Evolutionary conservation across 2,329 filamentous ascomycete genomes (phyloP).

Genomic region (Aotearoamyces nothofagi): DNA sequence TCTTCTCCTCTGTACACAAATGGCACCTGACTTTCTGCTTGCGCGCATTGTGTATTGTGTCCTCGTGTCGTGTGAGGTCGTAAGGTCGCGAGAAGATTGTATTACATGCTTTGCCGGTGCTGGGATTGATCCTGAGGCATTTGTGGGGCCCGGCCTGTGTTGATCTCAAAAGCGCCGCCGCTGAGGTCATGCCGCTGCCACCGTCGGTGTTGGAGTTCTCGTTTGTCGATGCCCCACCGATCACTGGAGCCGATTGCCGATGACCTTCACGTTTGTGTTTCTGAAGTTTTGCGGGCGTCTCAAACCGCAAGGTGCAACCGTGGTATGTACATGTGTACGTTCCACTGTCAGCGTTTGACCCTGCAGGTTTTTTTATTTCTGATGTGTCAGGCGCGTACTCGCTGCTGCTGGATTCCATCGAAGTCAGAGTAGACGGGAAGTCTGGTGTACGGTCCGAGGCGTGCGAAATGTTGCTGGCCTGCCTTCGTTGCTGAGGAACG

Average conservation of each 20-base stretch:
- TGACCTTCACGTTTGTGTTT: conserved; percentile 95
- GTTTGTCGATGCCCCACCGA: conserved; percentile 19
- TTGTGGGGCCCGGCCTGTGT: conserved; percentile 87
- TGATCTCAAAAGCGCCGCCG: conserved; percentile 45
- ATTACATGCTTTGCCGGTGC: conserved; percentile 87
- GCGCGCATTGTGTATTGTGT: conserved; percentile 88
- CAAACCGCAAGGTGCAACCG: conserved; percentile 76
- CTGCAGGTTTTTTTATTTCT: conserved; percentile 32
- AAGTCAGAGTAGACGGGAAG: conserved; percentile 18
- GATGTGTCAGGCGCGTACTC: conserved; percentile 20
- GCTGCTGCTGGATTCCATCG: conserved; percentile 25
- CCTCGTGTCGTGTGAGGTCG: conserved; percentile 90
- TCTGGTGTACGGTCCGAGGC: conserved; percentile 13
- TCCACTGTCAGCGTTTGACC: conserved; percentile 60
- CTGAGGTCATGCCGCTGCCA: conserved; percentile 29
- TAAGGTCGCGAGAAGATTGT: conserved; percentile 92
- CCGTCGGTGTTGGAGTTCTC: conserved; percentile 6
- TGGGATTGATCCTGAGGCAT: conserved; percentile 86
- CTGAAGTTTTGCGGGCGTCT: conserved; percentile 72
- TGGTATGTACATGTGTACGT: conserved; percentile 97
- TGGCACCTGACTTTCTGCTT: conserved; percentile 93
- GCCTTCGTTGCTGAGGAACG: conserved; percentile 12
- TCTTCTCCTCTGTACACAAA: conserved; percentile 90
- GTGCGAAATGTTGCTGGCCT: conserved; percentile 14
- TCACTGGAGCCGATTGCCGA: conserved; percentile 49